Evolutionary conservation across 176 grass and related monocot genomes (phyloP), one percentile per base, ranked within the genome.

Genomic region (Saccharum spontaneum): DNA sequence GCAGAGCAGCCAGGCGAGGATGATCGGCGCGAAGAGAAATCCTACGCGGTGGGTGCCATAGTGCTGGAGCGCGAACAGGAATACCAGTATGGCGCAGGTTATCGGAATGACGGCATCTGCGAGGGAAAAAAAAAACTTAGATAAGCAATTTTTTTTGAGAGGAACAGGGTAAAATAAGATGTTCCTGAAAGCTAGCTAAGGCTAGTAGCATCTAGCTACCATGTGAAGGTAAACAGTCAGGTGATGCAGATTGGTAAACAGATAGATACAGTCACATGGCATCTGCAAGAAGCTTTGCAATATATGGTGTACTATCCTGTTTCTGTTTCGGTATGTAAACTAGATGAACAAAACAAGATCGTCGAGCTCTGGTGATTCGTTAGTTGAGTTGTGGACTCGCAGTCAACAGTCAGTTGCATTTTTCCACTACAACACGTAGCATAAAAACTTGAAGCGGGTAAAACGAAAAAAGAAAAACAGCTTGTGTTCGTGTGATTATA

Each of bases 21-120:
- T 67, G 68, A 99, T 85, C 2, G 96, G 96, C 30, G 96, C 96
- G 41, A 98, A 98, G 64, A 98, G 68, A 52, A 95, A 94, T 38
- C 96, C 96, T 3, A 98, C 73, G 8, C 91, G 89, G 84, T 90
- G 93, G 24, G 96, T 98, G 20, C 96, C 96, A n/a, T 92, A 98
- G 26, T 98, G 96, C 86, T 98, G 96, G 41, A 98, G 96, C 0
- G 93, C 88, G 22, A 98, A 98, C 26, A 98, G 75, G 62, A 92
- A 98, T 30, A 94, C 80, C 50, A 98, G 10, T 83, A 98, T 87
- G 86, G 26, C 81, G 39, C 96, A 98, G 17, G 96, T 95, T 61
- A 98, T 95, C 6, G 96, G 96, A 30, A 94, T 76, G 50, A 98
- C 93, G 1, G 89, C 96, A 33, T 94, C 96, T 98, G 86, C 64